Conservation (phyloP, 1,284 basidiomycete species). For the Wolfiporia cocos region DNA sequence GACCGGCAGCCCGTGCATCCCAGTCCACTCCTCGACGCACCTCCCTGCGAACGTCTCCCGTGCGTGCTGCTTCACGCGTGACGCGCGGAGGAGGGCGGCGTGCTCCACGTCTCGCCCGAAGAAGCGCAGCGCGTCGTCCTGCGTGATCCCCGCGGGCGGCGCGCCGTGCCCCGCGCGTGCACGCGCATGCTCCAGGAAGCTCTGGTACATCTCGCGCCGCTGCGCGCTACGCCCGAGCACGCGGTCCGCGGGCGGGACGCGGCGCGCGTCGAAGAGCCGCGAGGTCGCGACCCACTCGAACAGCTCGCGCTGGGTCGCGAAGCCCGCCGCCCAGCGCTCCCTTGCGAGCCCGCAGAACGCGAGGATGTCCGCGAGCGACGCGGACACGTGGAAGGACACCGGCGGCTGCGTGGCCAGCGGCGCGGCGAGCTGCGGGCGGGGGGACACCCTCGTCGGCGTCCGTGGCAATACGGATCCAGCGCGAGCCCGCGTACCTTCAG, state of each 20-base stretch:
- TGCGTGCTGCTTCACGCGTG: constrained; percentile 27
- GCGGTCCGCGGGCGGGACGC: constrained; percentile 16
- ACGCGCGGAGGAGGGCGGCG: constrained; percentile 30
- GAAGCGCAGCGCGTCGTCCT: constrained; percentile 40
- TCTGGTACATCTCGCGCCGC: constrained; percentile 48
- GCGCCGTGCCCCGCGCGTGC: constrained; percentile 3
- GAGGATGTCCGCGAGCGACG: constrained; percentile 41
- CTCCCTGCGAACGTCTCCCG: constrained; percentile 46
- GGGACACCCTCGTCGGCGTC: too few species aligned
- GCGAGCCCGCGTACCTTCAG: constrained; percentile 44
- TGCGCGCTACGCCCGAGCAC: constrained; percentile 33
- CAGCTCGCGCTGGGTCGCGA: constrained; percentile 41
- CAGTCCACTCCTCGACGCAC: constrained; percentile 48
- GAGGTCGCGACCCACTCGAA: constrained; percentile 54
- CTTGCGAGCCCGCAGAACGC: constrained; percentile 51
- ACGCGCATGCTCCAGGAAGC: constrained; percentile 47
- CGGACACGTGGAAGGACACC: constrained; percentile 24
- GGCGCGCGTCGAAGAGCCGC: constrained; percentile 40
- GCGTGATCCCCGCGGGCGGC: constrained; percentile 3
- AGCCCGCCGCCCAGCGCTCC: constrained; percentile 45
- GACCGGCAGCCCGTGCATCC: constrained; percentile 41
- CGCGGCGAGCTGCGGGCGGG: constrained; percentile 13
- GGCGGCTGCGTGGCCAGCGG: constrained; percentile 21
- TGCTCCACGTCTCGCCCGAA: constrained; percentile 50
- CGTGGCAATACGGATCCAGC: too few species aligned